Conservation (phyloP, 371 early-diverging fungal genomes). For the Rhizopus arrhizus region DNA sequence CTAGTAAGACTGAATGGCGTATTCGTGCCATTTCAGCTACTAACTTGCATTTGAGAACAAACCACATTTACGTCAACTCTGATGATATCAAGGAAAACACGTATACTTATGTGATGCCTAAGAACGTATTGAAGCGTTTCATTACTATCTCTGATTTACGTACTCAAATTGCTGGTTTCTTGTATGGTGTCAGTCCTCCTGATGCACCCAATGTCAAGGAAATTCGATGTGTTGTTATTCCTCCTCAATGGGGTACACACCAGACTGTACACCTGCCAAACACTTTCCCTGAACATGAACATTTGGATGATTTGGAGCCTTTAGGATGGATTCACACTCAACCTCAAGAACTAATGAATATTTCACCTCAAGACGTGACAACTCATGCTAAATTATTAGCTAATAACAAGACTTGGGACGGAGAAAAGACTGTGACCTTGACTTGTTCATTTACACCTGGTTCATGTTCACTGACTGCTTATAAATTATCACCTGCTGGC, state of each 20-base stretch:
- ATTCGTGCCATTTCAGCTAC: slow-evolving; percentile 94
- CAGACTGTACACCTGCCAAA: slow-evolving; percentile 91
- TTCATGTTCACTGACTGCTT: slow-evolving; percentile 93
- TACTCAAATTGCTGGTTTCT: slow-evolving; percentile 92
- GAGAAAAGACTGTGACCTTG: slow-evolving; percentile 87
- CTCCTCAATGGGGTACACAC: slow-evolving; percentile 98
- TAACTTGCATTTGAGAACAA: slow-evolving; percentile 91
- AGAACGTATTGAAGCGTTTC: slow-evolving; percentile 95
- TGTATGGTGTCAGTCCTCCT: slow-evolving; percentile 93
- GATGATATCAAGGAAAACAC: slow-evolving; percentile 91
- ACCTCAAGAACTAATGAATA: slow-evolving; percentile 90
- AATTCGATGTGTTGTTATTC: slow-evolving; percentile 91
- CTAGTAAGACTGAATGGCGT: slow-evolving; percentile 99
- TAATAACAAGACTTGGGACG: slow-evolving; percentile 92
- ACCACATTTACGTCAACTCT: slow-evolving; percentile 93
- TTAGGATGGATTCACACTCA: slow-evolving; percentile 98
- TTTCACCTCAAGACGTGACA: slow-evolving; percentile 90
- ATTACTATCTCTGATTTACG: slow-evolving; percentile 94
- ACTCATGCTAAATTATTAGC: slow-evolving; percentile 88
- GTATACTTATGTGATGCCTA: slow-evolving; percentile 94
- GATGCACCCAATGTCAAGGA: slow-evolving; percentile 96
- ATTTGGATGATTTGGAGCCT: slow-evolving; percentile 90
- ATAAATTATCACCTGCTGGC: slow-evolving; percentile 92
- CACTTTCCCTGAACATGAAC: slow-evolving; percentile 87
- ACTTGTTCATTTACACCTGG: slow-evolving; percentile 98